Conservation (phyloP, 306 rosid species). For the Nissolia schottii region DNA sequence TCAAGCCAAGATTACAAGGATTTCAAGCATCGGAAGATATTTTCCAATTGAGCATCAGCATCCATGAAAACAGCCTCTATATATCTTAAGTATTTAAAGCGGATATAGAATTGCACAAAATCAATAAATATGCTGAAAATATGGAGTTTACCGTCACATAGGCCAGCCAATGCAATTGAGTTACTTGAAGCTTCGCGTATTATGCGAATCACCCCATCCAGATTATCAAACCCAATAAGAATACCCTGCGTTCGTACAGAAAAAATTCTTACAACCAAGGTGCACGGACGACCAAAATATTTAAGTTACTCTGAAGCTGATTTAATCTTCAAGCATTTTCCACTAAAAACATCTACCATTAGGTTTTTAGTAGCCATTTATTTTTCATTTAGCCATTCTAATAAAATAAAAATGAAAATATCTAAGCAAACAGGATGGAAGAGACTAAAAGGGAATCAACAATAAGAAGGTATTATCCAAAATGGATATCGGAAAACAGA, state of each 20-base stretch:
- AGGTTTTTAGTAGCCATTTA: background rate
- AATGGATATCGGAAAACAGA: background rate
- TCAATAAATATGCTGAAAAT: background rate
- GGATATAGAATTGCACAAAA: slow-evolving; percentile 8
- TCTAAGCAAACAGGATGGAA: background rate
- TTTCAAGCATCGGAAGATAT: background rate
- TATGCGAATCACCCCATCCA: slow-evolving; percentile 69
- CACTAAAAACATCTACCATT: background rate
- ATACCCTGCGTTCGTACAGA: slow-evolving; percentile 61
- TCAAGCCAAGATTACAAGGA: background rate
- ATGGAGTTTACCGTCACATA: slow-evolving; percentile 56
- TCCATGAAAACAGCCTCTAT: background rate
- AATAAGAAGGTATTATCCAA: background rate
- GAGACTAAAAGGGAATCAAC: background rate
- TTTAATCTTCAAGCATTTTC: background rate
- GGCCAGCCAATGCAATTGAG: slow-evolving; percentile 55
- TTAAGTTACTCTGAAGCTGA: background rate
- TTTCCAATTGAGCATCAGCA: background rate
- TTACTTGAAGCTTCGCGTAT: slow-evolving; percentile 76
- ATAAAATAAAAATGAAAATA: background rate
- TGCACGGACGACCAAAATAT: background rate
- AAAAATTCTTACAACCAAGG: slow-evolving; percentile 12
- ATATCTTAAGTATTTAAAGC: background rate
- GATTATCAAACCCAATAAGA: slow-evolving; percentile 76
- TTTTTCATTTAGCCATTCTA: background rate